Evolutionary conservation across 441 rosid species (phyloP), one percentile per base, ranked within the genome.

Genomic region (Eruca vesicaria): DNA sequence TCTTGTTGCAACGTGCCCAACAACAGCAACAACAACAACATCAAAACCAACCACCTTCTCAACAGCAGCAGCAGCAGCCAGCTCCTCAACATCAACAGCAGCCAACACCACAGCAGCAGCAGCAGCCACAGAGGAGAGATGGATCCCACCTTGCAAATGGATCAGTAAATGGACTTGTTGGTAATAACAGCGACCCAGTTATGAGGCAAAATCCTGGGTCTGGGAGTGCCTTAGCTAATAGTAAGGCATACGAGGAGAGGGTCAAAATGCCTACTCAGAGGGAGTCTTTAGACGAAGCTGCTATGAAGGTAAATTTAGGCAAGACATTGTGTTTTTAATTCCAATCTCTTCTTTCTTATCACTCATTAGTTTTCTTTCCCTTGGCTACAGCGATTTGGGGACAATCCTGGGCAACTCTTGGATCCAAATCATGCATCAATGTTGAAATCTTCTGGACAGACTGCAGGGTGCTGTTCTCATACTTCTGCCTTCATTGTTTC

Each of bases 161-260:
- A 5, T 69, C 78, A 73, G 52, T 88, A 38, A 87, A 89, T 76
- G 96, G 92, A 73, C 90, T 85, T 78, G 86, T 77, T 76, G 90
- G 89, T 74, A 89, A 80, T 78, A 78, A 83, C 82, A 62, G 52
- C 32, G 96, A 90, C 69, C 71, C 92, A 56, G 86, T 84, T 28
- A 79, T 84, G 88, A 89, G 94, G 58, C 97, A 87, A 80, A 88
- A 82, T 70, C 63, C 96, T 77, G 97, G 83, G 67, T 77, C 89
- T 77, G 93, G 91, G 64, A 92, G 81, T 88, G 88, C 93, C 68
- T 68, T 90, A 83, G 91, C 97, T 9, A 83, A 87, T 69, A 90
- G 87, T 66, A 90, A 89, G 80, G 81, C 93, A 86, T 91, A 89
- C 9, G 98, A 91, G 86, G 97, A 90, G 75, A 84, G 90, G 71